Conservation (phyloP, 2,329 filamentous ascomycete genomes). For the Penicillium sp. region DNA sequence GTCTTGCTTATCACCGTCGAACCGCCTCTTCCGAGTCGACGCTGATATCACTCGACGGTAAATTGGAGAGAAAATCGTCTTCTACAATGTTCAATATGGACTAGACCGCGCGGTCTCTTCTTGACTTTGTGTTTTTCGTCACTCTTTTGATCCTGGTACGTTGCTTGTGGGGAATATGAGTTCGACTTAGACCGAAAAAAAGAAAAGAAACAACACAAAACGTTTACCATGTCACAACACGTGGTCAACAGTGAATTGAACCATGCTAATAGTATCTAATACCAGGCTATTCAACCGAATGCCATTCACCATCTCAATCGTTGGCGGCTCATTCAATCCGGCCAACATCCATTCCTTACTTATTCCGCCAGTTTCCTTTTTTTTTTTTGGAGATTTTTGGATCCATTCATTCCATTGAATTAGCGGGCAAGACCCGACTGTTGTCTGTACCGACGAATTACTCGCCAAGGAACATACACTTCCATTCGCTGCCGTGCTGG, state of each 20-base stretch:
- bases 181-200: neutral
- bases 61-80: neutral
- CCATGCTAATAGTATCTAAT: neutral
- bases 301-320: slow-evolving; percentile 10
- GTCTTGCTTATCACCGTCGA: slow-evolving; percentile 8
- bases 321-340: neutral
- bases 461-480: neutral
- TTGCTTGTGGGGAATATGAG: neutral
- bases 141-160: slow-evolving; percentile 19
- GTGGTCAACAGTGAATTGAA: neutral
- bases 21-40: slow-evolving; percentile 8
- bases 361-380: slow-evolving; percentile 4
- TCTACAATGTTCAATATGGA: slow-evolving; percentile 19
- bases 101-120: slow-evolving; percentile 11
- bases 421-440: slow-evolving; percentile 17
- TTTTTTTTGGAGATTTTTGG: neutral
- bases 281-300: slow-evolving; percentile 9
- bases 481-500: slow-evolving; percentile 13
- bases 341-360: slow-evolving; percentile 7
- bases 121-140: slow-evolving; percentile 8
- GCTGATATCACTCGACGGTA: slow-evolving; percentile 5
- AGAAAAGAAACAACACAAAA: neutral
- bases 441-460: neutral
- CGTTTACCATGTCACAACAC: neutral
- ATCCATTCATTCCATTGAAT: slow-evolving; percentile 2